Percentiles rank a stretch among this genome's conserved stretches.
Evolutionary conservation across 768 basidiomycete genomes (phyloP).

Genomic region (Tylopilus cervinicoccineus): DNA sequence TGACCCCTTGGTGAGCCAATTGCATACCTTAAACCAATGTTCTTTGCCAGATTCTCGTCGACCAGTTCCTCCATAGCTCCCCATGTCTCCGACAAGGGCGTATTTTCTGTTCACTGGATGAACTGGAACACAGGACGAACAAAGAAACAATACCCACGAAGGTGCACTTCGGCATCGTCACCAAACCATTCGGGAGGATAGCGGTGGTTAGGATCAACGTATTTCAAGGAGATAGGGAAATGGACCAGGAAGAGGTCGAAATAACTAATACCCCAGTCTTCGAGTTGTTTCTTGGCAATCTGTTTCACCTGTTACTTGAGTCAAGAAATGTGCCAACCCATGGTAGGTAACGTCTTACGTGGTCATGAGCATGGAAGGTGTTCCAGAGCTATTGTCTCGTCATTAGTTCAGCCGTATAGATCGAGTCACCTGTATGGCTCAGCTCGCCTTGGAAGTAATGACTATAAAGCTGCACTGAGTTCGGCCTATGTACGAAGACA

Average conservation of each 20-base stretch:
- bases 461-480: slow-evolving; percentile 37
- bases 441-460: slow-evolving; percentile 74
- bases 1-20: background rate
- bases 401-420: slow-evolving; percentile 5
- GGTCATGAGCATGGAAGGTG: slow-evolving; percentile 78
- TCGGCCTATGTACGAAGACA: background rate
- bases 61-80: slow-evolving; percentile 75
- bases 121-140: background rate
- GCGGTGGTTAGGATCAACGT: slow-evolving; percentile 69
- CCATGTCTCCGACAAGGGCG: slow-evolving; percentile 82
- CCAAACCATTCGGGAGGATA: slow-evolving; percentile 85
- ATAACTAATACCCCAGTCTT: slow-evolving; percentile 80
- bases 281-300: slow-evolving; percentile 59
- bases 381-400: slow-evolving; percentile 68
- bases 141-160: slow-evolving; percentile 40
- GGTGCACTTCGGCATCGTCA: slow-evolving; percentile 64
- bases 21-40: slow-evolving; percentile 71
- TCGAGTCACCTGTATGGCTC: background rate
- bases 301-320: slow-evolving; percentile 44
- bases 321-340: background rate
- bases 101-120: slow-evolving; percentile 43
- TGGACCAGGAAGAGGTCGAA: slow-evolving; percentile 82
- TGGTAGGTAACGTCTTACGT: slow-evolving; percentile 39
- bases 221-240: slow-evolving; percentile 79
- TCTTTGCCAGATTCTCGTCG: slow-evolving; percentile 64